Percentiles rank a stretch among this genome's conserved stretches.
Conservation (phyloP, 495 filamentous ascomycete genomes). For the Annulohypoxylon maeteangense region DNA sequence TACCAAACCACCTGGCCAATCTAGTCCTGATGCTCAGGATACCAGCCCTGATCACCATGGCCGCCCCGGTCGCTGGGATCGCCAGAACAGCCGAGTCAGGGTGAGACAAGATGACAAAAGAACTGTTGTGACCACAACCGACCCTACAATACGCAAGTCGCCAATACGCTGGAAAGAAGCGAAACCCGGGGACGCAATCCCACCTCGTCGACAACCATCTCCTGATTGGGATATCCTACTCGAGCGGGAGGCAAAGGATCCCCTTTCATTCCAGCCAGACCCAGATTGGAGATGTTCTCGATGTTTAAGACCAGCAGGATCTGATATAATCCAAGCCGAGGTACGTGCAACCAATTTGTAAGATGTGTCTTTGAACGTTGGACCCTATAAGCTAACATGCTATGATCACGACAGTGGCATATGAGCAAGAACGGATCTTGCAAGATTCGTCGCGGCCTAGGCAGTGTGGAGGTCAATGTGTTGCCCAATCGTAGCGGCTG, state of each 20-base stretch:
- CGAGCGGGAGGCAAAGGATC: background rate
- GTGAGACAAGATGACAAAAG: background rate
- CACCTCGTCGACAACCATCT: constrained; percentile 7
- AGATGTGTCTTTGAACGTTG: background rate
- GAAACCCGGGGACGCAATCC: background rate
- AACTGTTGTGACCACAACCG: background rate
- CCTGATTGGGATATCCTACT: constrained; percentile 4
- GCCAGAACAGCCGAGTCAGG: background rate
- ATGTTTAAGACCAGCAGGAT: constrained; percentile 33
- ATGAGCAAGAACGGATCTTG: constrained; percentile 14
- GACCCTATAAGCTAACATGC: constrained; percentile 4
- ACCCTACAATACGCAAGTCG: background rate
- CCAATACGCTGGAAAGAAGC: constrained; percentile 2
- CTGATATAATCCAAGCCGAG: background rate
- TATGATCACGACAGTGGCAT: constrained; percentile 6
- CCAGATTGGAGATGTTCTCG: constrained; percentile 29
- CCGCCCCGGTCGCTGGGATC: background rate
- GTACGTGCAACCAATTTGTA: constrained; percentile 4
- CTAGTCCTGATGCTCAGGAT: too few relatives aligned
- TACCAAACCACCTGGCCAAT: too few relatives aligned
- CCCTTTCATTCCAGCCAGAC: background rate
- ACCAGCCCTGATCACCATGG: too few relatives aligned
- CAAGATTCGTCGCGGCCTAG: constrained; percentile 26
- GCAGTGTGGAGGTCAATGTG: background rate
- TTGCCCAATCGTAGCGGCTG: constrained; percentile 36